Evolutionary conservation across 2,329 filamentous ascomycete genomes (phyloP), one percentile per base, ranked within the genome.

Genomic region (Arachnomyces sp.): DNA sequence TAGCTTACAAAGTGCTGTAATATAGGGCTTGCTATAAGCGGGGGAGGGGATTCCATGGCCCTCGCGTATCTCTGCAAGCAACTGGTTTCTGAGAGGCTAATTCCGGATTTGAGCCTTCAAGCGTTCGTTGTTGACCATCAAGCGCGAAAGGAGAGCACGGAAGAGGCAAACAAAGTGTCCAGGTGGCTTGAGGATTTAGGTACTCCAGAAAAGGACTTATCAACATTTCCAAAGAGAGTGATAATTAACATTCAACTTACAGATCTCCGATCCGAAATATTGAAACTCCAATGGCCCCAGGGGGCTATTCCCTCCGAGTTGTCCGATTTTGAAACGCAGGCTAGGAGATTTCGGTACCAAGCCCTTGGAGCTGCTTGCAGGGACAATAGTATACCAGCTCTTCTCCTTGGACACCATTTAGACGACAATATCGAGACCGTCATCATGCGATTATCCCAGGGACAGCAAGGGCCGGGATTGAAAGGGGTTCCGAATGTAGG

Each of bases 41-140:
- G 92, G 16, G 92, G 92, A 6, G 85, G 92, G 30, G 92, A 98
- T 62, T 96, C 90, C n/a, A 98, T 96, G 89, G 90, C 90, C 18
- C 71, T 98, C 44, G 87, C 88, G 40, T 80, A 72, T 44, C 73
- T 96, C 28, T 86, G 84, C 57, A 73, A 71, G 36, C 62, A 68
- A 34, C 47, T 65, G 44, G 55, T 61, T 52, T 74, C 41, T 25
- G 44, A 51, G 4, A 48, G 42, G 16, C 41, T 51, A 12, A 38
- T 49, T 29, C 49, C 48, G 9, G 43, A 43, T 37, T 32, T 60
- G 25, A 34, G 57, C 11, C 65, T 74, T 14, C 69, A 68, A 33
- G 77, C 71, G 0, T 77, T 80, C 50, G 73, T 82, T 28, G 73
- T 82, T 9, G 76, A 82, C 49, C 78, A 82, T 52, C 67, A 68